Evolutionary conservation across 305 asterid genomes (phyloP), one percentile per base, ranked within the genome.

Genomic region (Fraxinus sp.): DNA sequence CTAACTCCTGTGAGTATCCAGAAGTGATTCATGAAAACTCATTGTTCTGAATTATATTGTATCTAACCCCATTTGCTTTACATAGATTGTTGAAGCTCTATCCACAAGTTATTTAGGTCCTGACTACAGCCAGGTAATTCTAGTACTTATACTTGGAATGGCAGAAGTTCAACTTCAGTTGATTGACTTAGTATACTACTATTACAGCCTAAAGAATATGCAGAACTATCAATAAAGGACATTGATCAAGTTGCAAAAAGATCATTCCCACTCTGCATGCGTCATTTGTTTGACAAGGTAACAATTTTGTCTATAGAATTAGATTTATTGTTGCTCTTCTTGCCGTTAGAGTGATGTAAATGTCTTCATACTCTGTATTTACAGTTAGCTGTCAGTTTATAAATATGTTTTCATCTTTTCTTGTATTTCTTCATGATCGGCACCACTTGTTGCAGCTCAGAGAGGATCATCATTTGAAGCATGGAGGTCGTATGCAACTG

Each of bases 401-500:
- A 66, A 28, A 66, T 72, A 7, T 72, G 41, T 71, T 71, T 71
- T 72, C 76, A 32, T 49, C 79, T 0, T 55, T 24, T 68, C 37
- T 82, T 79, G 3, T 41, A 16, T 28, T 30, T 8, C 6, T 71
- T 74, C 16, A 64, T 76, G 77, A 18, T 33, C 28, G 41, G 5
- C 35, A 76, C 52, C 73, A 76, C 37, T 59, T 76, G 4, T 78
- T 83, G 84, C 97, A 97, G 99, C 92, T 97, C 84, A 90, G 91
- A 85, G 99, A 93, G 90, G 97, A 97, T 88, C 99, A 97, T 92
- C 99, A 97, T 93, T 88, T 97, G 91, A 97, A 92, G 92, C 97
- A 95, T 85, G 99, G 98, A 83, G 98, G 99, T 35, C 89, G 99
- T 79, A 91, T 94, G 99, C 98, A 95, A 83, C 84, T 95, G 83